These are phyloP conservation scores for Monilinia fructicola DNA, from an alignment of 2,329 filamentous ascomycete species.

Conservation along the genomic window DNA sequence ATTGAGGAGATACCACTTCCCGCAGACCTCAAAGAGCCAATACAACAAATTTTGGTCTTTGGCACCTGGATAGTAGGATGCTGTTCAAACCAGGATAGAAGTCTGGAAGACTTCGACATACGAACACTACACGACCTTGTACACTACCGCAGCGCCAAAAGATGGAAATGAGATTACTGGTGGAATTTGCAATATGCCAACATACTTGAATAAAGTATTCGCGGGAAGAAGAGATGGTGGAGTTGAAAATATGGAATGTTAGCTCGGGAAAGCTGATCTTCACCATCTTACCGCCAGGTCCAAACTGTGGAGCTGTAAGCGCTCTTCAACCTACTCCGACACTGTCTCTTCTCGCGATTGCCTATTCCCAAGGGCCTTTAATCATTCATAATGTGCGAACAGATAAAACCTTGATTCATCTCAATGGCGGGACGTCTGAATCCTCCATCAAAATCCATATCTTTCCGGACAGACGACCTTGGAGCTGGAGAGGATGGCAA, in stretches of 20 bases:
- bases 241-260: slow-evolving; percentile 97
- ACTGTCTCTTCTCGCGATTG: slow-evolving; percentile 81
- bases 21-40: slow-evolving; percentile 62
- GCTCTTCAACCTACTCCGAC: slow-evolving; percentile 82
- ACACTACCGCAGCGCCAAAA: slow-evolving; percentile 54
- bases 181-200: slow-evolving; percentile 83
- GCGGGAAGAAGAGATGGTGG: slow-evolving; percentile 83
- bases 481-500: slow-evolving; percentile 86
- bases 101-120: slow-evolving; percentile 83
- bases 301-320: slow-evolving; percentile 77
- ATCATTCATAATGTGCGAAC: slow-evolving; percentile 78
- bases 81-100: slow-evolving; percentile 69
- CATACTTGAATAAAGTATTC: slow-evolving; percentile 94
- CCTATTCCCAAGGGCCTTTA: slow-evolving; percentile 77
- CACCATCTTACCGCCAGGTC: slow-evolving; percentile 75
- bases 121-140: slow-evolving; percentile 87
- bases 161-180: slow-evolving; percentile 71
- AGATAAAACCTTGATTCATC: slow-evolving; percentile 68
- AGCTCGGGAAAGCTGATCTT: slow-evolving; percentile 90
- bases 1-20: slow-evolving; percentile 72
- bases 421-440: slow-evolving; percentile 65
- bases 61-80: slow-evolving; percentile 89
- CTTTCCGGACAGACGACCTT: slow-evolving; percentile 84
- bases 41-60: slow-evolving; percentile 77
- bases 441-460: slow-evolving; percentile 76